phyloP scores from a whole-genome alignment of 208 protist genomes.

The Crithidia fasciculata region DNA sequence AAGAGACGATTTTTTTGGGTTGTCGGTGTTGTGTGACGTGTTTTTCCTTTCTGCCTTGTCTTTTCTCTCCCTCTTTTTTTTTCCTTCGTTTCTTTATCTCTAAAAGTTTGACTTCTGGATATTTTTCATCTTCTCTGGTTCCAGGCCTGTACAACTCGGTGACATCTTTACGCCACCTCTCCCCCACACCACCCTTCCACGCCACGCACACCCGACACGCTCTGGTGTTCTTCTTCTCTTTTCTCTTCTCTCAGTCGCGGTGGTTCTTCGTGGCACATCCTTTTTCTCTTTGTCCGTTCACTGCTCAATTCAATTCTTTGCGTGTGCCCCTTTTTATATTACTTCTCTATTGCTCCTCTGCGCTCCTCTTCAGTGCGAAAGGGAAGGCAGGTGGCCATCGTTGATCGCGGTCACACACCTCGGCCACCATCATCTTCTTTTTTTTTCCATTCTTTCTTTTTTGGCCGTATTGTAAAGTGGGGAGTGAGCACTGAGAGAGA shows the following conservation, averaged over 20 bases:
- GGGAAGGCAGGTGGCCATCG: too few relatives aligned
- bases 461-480: too few relatives aligned
- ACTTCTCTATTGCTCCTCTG: too few relatives aligned
- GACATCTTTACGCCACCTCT: not conserved
- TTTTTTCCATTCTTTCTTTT: slow-evolving; percentile 7
- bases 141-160: not conserved
- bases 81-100: not conserved
- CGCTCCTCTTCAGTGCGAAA: too few relatives aligned
- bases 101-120: not conserved
- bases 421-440: slow-evolving; percentile 1
- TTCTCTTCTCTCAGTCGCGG: not conserved
- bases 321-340: too few relatives aligned
- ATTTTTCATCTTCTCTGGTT: not conserved
- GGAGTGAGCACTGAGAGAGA: too few relatives aligned
- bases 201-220: too few relatives aligned
- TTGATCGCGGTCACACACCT: too few relatives aligned
- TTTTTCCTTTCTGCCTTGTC: not conserved
- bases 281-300: not conserved
- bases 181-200: too few relatives aligned
- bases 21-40: too few relatives aligned
- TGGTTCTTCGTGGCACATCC: not conserved
- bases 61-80: not conserved
- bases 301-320: too few relatives aligned
- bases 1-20: not conserved
- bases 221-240: not conserved